A percentile compares a stretch with the other conserved stretches of the same genome.
These are phyloP conservation scores for Iberis pinnata DNA, from an alignment of 345 rosid genomes.

Conservation along the genomic window DNA sequence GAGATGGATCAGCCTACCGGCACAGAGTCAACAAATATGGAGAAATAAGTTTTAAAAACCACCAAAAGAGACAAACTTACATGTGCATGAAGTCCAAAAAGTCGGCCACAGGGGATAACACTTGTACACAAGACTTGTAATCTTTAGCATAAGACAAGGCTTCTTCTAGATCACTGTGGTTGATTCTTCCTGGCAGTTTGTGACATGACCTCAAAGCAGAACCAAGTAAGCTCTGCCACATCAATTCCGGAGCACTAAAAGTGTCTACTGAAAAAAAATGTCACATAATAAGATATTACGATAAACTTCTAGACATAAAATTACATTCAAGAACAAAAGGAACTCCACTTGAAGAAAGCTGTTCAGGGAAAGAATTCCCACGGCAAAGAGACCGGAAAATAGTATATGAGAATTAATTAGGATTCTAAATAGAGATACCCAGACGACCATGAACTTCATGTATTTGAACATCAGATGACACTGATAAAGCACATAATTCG, in stretches of 20 bases:
- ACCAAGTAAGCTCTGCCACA: constrained; percentile 72
- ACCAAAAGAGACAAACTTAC: constrained; percentile 48
- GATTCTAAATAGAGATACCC: not conserved
- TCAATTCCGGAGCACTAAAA: constrained; percentile 41
- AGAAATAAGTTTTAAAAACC: too few species aligned
- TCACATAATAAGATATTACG: constrained; percentile 6
- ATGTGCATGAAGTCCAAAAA: constrained; percentile 53
- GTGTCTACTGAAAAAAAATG: constrained; percentile 39
- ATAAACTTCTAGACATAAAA: constrained; percentile 2
- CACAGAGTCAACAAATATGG: constrained; percentile 15
- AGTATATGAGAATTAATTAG: constrained; percentile 9
- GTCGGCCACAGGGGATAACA: constrained; percentile 68
- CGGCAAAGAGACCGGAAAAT: not conserved
- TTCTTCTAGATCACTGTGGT: constrained; percentile 41
- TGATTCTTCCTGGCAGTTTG: constrained; percentile 29
- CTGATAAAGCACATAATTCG: not conserved
- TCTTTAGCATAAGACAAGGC: constrained; percentile 51
- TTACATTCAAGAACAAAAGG: constrained; percentile 6
- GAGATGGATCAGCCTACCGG: constrained; percentile 14
- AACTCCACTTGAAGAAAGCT: constrained; percentile 1
- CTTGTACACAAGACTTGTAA: constrained; percentile 57
- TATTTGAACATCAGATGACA: constrained; percentile 1
- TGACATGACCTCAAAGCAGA: constrained; percentile 52
- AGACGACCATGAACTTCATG: constrained; percentile 2
- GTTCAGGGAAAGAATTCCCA: constrained; percentile 4